phyloP scores from a whole-genome alignment of 768 basidiomycete species.

The Auricularia sp. region DNA sequence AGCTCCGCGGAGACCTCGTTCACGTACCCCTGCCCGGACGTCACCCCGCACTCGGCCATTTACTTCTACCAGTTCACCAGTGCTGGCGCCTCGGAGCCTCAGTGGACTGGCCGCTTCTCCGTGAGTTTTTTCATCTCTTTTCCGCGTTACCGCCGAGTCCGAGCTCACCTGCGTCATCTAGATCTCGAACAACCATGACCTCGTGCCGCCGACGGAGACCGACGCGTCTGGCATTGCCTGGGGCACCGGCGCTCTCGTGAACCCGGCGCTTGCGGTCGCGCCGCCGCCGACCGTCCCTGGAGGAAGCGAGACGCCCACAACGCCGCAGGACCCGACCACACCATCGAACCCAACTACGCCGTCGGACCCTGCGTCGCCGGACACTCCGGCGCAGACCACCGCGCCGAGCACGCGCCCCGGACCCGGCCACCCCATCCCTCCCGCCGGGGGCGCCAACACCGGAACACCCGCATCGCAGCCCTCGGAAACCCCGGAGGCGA shows the following conservation, averaged over 20 bases:
- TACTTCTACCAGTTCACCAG: conserved; percentile 76
- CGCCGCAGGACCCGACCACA: neutral
- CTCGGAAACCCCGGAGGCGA: neutral
- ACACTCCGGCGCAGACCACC: neutral
- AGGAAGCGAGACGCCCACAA: neutral
- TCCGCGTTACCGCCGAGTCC: neutral
- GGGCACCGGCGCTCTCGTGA: conserved; percentile 50
- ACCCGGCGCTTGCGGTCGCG: conserved; percentile 28
- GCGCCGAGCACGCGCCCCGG: neutral
- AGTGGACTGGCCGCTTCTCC: neutral
- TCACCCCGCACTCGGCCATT: conserved; percentile 31
- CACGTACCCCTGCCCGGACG: conserved; percentile 56
- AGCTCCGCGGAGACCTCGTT: conserved; percentile 32
- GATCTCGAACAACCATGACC: conserved; percentile 25
- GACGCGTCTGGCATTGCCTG: conserved; percentile 42
- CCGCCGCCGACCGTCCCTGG: conserved; percentile 9
- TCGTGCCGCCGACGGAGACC: conserved; percentile 46
- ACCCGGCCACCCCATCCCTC: neutral
- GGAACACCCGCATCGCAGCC: neutral
- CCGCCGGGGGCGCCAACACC: neutral
- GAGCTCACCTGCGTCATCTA: neutral
- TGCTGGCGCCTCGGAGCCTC: neutral
- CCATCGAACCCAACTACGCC: neutral
- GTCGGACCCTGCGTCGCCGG: neutral
- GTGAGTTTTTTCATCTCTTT: neutral